A percentile compares a stretch with the other conserved stretches of the same genome.
phyloP scores from a whole-genome alignment of 768 basidiomycete genomes.

The Tylopilus felleus region DNA sequence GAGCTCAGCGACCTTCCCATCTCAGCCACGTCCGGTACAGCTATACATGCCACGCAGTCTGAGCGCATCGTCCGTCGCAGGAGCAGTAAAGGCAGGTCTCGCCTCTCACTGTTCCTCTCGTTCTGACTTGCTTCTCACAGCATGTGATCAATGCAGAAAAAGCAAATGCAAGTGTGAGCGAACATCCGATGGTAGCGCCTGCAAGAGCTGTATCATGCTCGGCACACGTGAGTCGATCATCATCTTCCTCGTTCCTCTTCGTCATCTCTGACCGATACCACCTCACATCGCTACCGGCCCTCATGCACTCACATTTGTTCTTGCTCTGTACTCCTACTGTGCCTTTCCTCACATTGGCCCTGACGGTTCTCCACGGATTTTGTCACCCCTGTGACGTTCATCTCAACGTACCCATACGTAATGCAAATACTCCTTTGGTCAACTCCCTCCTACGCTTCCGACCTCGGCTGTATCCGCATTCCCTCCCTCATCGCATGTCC shows the following conservation, averaged over 20 bases:
- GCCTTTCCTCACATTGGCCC: background rate
- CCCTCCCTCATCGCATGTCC: constrained; percentile 3
- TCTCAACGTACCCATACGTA: constrained; percentile 17
- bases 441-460: background rate
- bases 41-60: constrained; percentile 15
- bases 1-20: constrained; percentile 48
- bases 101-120: background rate
- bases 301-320: background rate
- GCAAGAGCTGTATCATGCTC: constrained; percentile 73
- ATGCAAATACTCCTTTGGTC: constrained; percentile 2
- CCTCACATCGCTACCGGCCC: constrained; percentile 8
- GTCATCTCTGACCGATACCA: constrained; percentile 10
- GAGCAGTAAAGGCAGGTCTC: constrained; percentile 67
- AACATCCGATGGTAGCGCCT: constrained; percentile 53
- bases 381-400: constrained; percentile 5
- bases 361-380: constrained; percentile 1
- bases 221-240: constrained; percentile 53
- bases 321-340: background rate
- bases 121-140: constrained; percentile 34
- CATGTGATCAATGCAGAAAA: constrained; percentile 88
- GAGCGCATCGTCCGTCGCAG: constrained; percentile 63
- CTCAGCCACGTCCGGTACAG: constrained; percentile 21
- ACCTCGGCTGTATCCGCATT: constrained; percentile 6
- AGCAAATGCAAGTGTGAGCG: constrained; percentile 90
- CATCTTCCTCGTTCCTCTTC: background rate